Percentiles rank a stretch among this genome's conserved stretches.
These are phyloP conservation scores for Pichia nanzhaoensis DNA, from an alignment of 805 yeast genomes.

Conservation along the genomic window DNA sequence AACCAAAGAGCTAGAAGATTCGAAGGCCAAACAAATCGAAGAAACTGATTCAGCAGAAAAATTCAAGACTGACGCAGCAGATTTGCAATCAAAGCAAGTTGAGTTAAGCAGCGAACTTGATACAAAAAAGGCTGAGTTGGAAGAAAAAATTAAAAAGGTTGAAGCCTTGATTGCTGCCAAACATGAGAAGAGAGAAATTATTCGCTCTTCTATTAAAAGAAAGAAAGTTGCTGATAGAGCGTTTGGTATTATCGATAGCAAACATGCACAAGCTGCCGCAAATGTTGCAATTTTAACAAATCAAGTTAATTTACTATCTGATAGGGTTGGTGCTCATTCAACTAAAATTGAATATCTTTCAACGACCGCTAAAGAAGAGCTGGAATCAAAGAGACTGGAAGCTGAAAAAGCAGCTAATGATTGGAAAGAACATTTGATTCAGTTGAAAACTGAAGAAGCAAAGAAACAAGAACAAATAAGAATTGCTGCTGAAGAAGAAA, in stretches of 20 bases:
- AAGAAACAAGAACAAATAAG: constrained; percentile 39
- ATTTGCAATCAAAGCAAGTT: constrained; percentile 34
- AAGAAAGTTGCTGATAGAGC: constrained; percentile 38
- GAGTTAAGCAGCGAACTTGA: constrained; percentile 31
- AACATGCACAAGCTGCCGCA: constrained; percentile 33
- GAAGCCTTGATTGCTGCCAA: constrained; percentile 40
- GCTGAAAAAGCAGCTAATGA: constrained; percentile 35
- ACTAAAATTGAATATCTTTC: constrained; percentile 35
- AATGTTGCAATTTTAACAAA: constrained; percentile 33
- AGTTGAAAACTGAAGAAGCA: constrained; percentile 39
- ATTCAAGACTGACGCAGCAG: constrained; percentile 36
- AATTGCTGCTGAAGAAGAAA: constrained; percentile 33
- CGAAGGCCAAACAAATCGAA: constrained; percentile 27
- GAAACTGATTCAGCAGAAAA: constrained; percentile 29
- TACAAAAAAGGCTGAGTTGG: constrained; percentile 35
- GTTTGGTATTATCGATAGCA: constrained; percentile 28
- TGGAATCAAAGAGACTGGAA: constrained; percentile 32
- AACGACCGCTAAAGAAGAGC: constrained; percentile 32
- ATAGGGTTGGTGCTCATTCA: constrained; percentile 38
- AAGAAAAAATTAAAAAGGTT: constrained; percentile 21
- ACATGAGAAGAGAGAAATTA: constrained; percentile 31
- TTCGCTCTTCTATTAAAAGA: constrained; percentile 23
- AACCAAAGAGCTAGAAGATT: constrained; percentile 23
- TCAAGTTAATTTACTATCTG: constrained; percentile 39
- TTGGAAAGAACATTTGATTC: constrained; percentile 43